Base-by-base conservation (phyloP, 306 rosid genomes). In the Prunus fruticosa region DNA sequence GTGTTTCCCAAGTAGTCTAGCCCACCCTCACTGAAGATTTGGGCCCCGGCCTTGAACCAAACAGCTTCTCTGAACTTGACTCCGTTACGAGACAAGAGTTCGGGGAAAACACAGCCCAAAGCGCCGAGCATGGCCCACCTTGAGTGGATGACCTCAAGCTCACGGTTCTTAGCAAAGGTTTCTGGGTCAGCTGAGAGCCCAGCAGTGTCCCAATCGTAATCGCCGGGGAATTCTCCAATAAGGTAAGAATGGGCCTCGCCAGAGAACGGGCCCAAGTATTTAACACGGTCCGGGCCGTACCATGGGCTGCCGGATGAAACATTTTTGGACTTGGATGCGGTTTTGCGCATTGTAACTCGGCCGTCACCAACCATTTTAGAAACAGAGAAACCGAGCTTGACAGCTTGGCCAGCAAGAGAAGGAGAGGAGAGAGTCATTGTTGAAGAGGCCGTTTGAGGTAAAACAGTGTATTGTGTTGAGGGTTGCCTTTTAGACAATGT, bases 181-280 rank as follows among this genome's bases (percentile, higher is more conserved):
- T 81, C 80, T 2, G 81, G 85, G 53, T 84, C 81, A 0, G 83
- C 83, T 4, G 73, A 84, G n/a, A 81, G 76, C 0, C 83, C 85
- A 12, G 83, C 83, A 0, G 83, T 84, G 76, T 81, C 87, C 87
- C 82, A 81, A 3, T 83, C 77, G 15, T 82, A 82, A 50, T 82
- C 83, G 14, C 83, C 80, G 5, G 83, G 86, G 11, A 82, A 84
- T 12, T 82, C 82, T 41, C 79, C 82, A 0, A 69, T 82, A 0
- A 78, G 66, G 75, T 82, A 73, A 16, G 85, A 84, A 0, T 81
- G 83, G 0, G 82, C 71, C 5, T 84, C 82, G 0, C 82, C 70
- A 2, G 85, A 84, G 83, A 84, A 84, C 14, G 87, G 83, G 1
- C 87, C 87, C 64, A 78, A 64, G 78, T 84, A 81, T 22, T 84